A percentile compares a stretch with the other conserved stretches of the same genome.
phyloP scores from a whole-genome alignment of 2,329 filamentous ascomycete species.

The Didymella lethalis region DNA sequence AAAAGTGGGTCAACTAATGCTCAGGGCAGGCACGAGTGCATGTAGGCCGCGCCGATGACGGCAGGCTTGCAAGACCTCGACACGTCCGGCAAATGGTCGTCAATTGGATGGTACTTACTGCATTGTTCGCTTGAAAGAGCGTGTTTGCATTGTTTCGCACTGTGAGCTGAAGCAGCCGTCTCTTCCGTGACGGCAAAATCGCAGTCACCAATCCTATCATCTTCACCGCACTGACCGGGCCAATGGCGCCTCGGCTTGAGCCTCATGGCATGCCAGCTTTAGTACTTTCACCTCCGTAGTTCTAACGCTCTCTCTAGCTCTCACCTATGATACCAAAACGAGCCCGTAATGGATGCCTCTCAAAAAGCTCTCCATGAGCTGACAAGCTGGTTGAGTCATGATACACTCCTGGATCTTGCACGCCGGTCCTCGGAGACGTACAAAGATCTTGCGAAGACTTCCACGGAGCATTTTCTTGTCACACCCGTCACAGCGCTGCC shows the following conservation, averaged over 20 bases:
- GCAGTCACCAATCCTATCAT: constrained; percentile 1
- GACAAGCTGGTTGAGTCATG: constrained; percentile 44
- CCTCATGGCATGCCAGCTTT: constrained; percentile 17
- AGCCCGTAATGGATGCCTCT: constrained; percentile 29
- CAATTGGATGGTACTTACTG: background rate
- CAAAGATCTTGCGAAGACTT: constrained; percentile 43
- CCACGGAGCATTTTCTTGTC: constrained; percentile 51
- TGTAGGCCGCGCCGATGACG: constrained; percentile 10
- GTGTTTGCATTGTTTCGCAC: background rate
- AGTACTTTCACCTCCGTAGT: background rate
- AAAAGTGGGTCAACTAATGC: constrained; percentile 10
- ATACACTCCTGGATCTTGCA: constrained; percentile 45
- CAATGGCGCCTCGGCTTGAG: constrained; percentile 21
- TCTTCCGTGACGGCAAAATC: background rate
- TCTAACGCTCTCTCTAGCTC: constrained; percentile 9
- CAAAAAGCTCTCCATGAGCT: constrained; percentile 38
- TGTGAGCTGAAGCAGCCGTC: background rate
- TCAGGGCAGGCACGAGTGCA: background rate
- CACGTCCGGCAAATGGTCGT: background rate
- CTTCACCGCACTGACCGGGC: constrained; percentile 17
- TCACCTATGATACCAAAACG: constrained; percentile 6
- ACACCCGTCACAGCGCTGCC: constrained; percentile 52
- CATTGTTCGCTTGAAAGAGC: background rate
- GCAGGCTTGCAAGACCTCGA: constrained; percentile 5
- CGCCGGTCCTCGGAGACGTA: constrained; percentile 49